These are phyloP conservation scores for Canavalia ensiformis DNA, from an alignment of 306 rosid species.

Conservation along the genomic window DNA sequence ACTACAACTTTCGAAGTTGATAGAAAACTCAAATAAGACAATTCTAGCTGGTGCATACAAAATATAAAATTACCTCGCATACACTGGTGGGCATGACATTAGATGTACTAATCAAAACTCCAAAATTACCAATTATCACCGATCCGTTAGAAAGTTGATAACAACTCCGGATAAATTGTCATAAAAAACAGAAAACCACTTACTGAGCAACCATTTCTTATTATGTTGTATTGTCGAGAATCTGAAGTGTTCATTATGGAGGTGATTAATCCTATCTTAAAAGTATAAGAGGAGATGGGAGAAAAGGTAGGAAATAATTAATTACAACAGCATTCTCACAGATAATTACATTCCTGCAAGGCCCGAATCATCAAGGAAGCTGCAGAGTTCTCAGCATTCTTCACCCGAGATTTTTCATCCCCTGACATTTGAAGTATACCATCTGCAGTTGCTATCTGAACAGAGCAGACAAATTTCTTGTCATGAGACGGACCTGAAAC, in stretches of 20 bases:
- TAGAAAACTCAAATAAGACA: not conserved
- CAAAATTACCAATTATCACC: not conserved
- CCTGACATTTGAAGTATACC: conserved; percentile 46
- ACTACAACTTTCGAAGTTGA: not conserved
- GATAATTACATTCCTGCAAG: conserved; percentile 51
- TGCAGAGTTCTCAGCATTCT: conserved; percentile 75
- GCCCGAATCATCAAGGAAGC: conserved; percentile 70
- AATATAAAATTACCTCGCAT: too few species aligned
- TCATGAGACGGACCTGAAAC: conserved; percentile 73
- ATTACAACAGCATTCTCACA: conserved; percentile 28
- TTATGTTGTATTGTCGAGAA: not conserved
- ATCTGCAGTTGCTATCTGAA: conserved; percentile 48
- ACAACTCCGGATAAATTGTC: not conserved
- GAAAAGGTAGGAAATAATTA: not conserved
- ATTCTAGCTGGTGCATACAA: too few species aligned
- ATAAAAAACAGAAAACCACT: not conserved
- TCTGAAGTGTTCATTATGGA: not conserved
- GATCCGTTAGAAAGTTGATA: not conserved
- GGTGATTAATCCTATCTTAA: not conserved
- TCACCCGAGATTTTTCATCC: conserved; percentile 52
- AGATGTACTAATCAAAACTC: too few species aligned
- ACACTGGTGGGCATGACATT: too few species aligned
- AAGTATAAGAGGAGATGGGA: not conserved
- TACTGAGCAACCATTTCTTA: not conserved
- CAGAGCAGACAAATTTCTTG: conserved; percentile 59